Evolutionary conservation across 306 rosid genomes (phyloP).

Genomic region (Sesbania bispinosa): DNA sequence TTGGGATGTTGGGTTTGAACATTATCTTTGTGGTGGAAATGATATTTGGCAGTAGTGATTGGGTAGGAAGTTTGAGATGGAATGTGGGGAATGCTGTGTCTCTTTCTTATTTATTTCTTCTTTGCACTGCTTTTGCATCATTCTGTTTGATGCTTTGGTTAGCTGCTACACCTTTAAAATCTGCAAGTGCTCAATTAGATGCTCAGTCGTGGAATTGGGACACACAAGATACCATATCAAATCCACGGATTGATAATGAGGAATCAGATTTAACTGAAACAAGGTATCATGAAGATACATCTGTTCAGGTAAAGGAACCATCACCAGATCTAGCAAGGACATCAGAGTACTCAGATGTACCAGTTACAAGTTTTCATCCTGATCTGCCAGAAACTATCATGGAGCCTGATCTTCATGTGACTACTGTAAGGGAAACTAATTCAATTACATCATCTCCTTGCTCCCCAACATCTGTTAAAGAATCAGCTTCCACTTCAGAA

Average conservation of each 20-base stretch:
- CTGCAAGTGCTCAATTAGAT: constrained; percentile 55
- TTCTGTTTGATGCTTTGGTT: constrained; percentile 83
- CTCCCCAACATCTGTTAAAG: constrained; percentile 36
- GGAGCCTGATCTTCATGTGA: constrained; percentile 52
- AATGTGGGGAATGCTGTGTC: constrained; percentile 51
- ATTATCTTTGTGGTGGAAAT: constrained; percentile 72
- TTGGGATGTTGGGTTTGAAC: constrained; percentile 82
- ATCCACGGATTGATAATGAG: constrained; percentile 20
- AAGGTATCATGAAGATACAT: constrained; percentile 43
- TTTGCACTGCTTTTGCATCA: constrained; percentile 54
- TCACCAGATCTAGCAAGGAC: constrained; percentile 32
- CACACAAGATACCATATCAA: constrained; percentile 32
- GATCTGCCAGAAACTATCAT: constrained; percentile 48
- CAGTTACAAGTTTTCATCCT: constrained; percentile 34
- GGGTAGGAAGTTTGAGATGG: constrained; percentile 76
- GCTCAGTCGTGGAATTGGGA: constrained; percentile 53
- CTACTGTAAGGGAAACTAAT: constrained; percentile 39
- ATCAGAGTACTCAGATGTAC: constrained; percentile 39
- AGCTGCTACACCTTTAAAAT: constrained; percentile 80
- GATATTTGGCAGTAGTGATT: constrained; percentile 82
- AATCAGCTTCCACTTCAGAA: constrained; percentile 37
- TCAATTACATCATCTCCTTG: constrained; percentile 36
- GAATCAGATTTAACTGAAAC: constrained; percentile 37
- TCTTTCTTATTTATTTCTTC: constrained; percentile 50
- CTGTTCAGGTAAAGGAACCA: constrained; percentile 37